phyloP scores from a whole-genome alignment of 2,329 filamentous ascomycete species.

The Calonectria pseudoreteaudii region DNA sequence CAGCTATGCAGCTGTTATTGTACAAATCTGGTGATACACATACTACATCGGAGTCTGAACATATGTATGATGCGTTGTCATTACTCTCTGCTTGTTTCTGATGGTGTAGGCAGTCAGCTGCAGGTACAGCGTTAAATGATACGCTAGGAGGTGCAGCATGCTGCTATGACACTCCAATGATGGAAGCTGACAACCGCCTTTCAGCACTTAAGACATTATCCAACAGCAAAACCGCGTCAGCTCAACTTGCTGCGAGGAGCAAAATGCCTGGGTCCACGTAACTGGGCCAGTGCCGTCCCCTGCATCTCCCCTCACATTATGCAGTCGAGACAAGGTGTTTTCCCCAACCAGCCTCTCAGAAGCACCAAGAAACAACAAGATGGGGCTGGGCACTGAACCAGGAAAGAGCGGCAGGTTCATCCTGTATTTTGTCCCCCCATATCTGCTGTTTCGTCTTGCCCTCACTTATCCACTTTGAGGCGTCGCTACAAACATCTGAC shows the following conservation, averaged over 20 bases:
- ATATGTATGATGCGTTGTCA: slow-evolving; percentile 16
- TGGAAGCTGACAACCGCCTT: background rate
- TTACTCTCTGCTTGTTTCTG: background rate
- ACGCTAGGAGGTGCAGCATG: slow-evolving; percentile 6
- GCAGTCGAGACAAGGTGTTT: background rate
- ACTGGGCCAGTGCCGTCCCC: background rate
- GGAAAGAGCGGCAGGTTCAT: background rate
- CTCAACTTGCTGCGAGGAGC: background rate
- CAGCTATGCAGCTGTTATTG: background rate
- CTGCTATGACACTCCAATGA: background rate
- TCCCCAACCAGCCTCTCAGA: background rate
- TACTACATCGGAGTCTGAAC: too few species aligned
- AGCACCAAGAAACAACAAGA: background rate
- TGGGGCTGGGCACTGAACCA: background rate
- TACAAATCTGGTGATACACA: background rate
- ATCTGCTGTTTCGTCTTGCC: slow-evolving; percentile 19
- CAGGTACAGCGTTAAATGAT: background rate
- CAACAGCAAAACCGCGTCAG: background rate
- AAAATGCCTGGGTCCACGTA: slow-evolving; percentile 19
- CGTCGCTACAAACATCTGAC: background rate
- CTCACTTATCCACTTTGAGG: slow-evolving; percentile 4
- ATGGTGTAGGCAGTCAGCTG: slow-evolving; percentile 5
- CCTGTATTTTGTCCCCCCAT: background rate
- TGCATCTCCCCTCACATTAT: slow-evolving; percentile 8
- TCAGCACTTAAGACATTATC: background rate